Conservation (phyloP, 805 yeast genomes). For the Saturnispora zaruensis region DNA sequence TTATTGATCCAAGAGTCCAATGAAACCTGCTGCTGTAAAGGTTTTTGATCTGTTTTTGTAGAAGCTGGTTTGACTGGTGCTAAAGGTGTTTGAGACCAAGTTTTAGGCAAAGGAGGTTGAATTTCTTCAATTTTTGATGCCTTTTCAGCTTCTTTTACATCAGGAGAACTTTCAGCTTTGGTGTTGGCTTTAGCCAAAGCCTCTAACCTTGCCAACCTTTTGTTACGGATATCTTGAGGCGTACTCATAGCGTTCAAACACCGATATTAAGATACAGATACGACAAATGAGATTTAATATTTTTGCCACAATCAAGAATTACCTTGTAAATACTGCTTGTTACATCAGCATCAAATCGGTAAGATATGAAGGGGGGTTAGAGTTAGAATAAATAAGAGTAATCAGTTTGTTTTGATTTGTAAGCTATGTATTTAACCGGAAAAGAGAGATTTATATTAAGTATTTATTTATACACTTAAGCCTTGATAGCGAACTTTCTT, state of each 20-base stretch:
- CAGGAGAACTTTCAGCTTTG: not conserved
- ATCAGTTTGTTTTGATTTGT: not conserved
- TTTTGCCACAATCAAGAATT: slow-evolving; percentile 1
- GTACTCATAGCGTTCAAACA: slow-evolving; percentile 11
- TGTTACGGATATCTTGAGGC: slow-evolving; percentile 30
- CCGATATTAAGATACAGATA: too few species aligned
- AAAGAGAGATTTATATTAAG: slow-evolving; percentile 1
- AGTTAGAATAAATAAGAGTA: not conserved
- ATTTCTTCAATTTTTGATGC: not conserved
- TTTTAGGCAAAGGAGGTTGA: not conserved
- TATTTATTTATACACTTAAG: slow-evolving; percentile 41
- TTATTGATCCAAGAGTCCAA: slow-evolving; percentile 35
- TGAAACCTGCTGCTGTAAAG: not conserved
- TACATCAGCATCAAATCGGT: too few species aligned
- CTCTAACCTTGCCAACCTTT: slow-evolving; percentile 42
- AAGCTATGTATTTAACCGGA: slow-evolving; percentile 13
- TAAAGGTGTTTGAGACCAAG: not conserved
- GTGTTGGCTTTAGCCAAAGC: slow-evolving; percentile 9
- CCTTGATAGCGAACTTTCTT: slow-evolving; percentile 97
- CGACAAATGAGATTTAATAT: not conserved
- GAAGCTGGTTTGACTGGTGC: not conserved
- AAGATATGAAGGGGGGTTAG: too few species aligned
- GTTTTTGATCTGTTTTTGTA: not conserved
- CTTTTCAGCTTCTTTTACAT: not conserved
- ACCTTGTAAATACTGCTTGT: not conserved